Evolutionary conservation across 148 eudicot species (phyloP), one percentile per base, ranked within the genome.

Genomic region (Suaeda aralocaspica): DNA sequence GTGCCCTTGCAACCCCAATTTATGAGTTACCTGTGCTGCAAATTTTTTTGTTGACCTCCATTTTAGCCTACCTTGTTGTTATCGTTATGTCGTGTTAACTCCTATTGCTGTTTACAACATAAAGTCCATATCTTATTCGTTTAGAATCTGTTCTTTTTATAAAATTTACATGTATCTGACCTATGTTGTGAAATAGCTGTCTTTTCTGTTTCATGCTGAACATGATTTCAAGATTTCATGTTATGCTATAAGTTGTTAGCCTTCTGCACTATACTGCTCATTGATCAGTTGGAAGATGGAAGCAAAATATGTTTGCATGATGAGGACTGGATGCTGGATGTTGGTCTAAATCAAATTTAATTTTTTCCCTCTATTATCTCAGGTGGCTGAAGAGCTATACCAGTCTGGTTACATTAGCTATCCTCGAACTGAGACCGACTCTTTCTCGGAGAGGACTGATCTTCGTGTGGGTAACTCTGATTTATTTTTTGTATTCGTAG

Each of bases 371-470:
- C 6, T 5, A n/a, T 46, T 18, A 24, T 33, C 28, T 44, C 55
- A 92, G 98, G 89, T 91, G 67, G 99, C 99, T 60, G 99, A 95
- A 82, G 99, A 95, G 69, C 82, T 95, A 33, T 95, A 95, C 70
- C 99, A 91, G 78, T 76, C 89, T 81, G 99, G 99, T 67, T 95
- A 89, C 75, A 95, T 95, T 64, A 95, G 99, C 76, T 95, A 95
- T 84, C 99, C 99, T 78, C 96, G 99, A 59, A 95, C 99, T 14
- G 99, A 95, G 79, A 95, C 99, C 26, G 97, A 95, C 81, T 31
- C 76, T 53, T 95, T 95, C 79, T 87, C 99, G 9, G 86, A 61
- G 34, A 73, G 82, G 75, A 95, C 96, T 46, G 85, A 89, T 71
- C 79, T 95, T 77, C 90, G 44, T 77, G 99, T 88, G 44, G 81